Conservation (phyloP, 176 grass and related monocot genomes). For the Bolboschoenus planiculmis region DNA sequence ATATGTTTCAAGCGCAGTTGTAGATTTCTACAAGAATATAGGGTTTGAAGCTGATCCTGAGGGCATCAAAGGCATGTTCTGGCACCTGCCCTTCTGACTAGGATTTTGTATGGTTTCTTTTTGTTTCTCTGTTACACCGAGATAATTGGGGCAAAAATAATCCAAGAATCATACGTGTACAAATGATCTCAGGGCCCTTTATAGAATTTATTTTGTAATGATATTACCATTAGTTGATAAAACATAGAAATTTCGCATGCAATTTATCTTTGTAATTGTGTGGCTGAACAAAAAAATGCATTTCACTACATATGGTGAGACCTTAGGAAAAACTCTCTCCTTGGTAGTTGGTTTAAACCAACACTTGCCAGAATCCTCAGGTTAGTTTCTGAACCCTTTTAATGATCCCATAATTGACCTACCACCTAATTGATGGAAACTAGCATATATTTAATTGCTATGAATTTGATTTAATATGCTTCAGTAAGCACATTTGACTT, state of each 20-base stretch:
- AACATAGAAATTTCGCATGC: background rate
- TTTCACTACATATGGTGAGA: background rate
- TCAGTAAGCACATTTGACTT: background rate
- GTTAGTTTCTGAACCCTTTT: background rate
- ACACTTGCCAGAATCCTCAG: background rate
- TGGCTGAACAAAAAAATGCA: background rate
- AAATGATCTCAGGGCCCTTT: background rate
- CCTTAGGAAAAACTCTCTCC: background rate
- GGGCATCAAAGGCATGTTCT: conserved; percentile 99
- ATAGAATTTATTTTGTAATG: background rate
- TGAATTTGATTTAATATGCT: background rate
- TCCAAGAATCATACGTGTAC: background rate
- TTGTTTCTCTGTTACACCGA: background rate
- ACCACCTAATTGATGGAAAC: background rate
- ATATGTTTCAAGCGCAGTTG: conserved; percentile 45
- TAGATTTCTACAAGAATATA: conserved; percentile 97
- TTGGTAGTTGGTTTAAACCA: background rate
- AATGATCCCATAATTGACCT: background rate
- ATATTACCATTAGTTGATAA: background rate
- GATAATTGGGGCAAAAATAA: background rate
- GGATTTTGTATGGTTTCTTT: background rate
- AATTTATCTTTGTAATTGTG: background rate
- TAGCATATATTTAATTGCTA: background rate
- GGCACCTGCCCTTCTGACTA: conserved; percentile 48
- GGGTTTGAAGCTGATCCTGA: conserved; percentile 93